A percentile compares a stretch with the other conserved stretches of the same genome.
Evolutionary conservation across 2,329 filamentous ascomycete genomes (phyloP).

Genomic region (Tympanopsis confertula): DNA sequence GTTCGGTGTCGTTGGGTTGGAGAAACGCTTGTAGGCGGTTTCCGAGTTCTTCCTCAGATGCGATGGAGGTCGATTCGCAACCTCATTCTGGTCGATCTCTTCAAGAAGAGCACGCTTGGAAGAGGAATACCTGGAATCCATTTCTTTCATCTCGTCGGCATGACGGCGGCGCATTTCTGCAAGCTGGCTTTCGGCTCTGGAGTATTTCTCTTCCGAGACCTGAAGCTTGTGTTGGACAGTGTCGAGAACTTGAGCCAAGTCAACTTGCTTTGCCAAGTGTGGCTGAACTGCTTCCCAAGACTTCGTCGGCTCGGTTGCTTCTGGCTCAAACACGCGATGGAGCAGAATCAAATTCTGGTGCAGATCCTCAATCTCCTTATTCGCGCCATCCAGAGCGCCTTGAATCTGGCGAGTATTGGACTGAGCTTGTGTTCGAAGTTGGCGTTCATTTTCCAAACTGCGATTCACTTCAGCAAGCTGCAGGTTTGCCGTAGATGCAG

Average conservation of each 20-base stretch:
- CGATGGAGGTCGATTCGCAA: slow-evolving; percentile 33
- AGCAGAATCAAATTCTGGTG: slow-evolving; percentile 69
- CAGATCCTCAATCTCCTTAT: slow-evolving; percentile 70
- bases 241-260: slow-evolving; percentile 77
- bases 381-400: slow-evolving; percentile 63
- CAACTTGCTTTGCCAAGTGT: slow-evolving; percentile 63
- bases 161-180: slow-evolving; percentile 65
- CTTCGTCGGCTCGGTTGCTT: slow-evolving; percentile 51
- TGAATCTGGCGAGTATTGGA: slow-evolving; percentile 75
- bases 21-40: slow-evolving; percentile 62
- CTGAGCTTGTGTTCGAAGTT: slow-evolving; percentile 75
- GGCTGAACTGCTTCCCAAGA: slow-evolving; percentile 48
- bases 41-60: slow-evolving; percentile 18
- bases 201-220: slow-evolving; percentile 68
- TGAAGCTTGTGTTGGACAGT: slow-evolving; percentile 79
- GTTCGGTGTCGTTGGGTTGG: slow-evolving; percentile 62
- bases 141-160: slow-evolving; percentile 57
- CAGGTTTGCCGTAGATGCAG: slow-evolving; percentile 64
- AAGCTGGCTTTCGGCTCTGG: slow-evolving; percentile 73
- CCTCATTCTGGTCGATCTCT: slow-evolving; percentile 46
- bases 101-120: slow-evolving; percentile 68
- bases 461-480: slow-evolving; percentile 84
- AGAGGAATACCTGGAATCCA: slow-evolving; percentile 49
- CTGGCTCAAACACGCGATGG: slow-evolving; percentile 78
- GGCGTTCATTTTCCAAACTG: slow-evolving; percentile 79